These are phyloP conservation scores for Trichaptum fuscoviolaceum DNA, from an alignment of 768 basidiomycete genomes.

Conservation along the genomic window DNA sequence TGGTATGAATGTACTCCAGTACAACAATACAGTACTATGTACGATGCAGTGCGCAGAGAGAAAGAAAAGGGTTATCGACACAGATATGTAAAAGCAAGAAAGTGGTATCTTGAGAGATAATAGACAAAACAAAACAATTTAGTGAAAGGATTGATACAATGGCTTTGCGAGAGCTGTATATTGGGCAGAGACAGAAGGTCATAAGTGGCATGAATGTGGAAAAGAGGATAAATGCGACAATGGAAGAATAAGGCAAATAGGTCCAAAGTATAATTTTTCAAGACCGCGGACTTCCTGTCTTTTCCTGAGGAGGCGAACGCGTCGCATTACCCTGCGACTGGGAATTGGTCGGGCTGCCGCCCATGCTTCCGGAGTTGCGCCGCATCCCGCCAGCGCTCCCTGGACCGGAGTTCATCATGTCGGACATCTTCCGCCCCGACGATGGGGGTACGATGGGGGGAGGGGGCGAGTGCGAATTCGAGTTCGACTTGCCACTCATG, in stretches of 20 bases:
- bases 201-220: not conserved
- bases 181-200: not conserved
- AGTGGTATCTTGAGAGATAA: not conserved
- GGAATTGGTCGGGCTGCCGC: not conserved
- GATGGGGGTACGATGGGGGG: not conserved
- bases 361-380: not conserved
- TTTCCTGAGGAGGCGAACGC: not conserved
- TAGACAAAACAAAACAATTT: not conserved
- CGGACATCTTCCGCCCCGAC: not conserved
- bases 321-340: slow-evolving; percentile 1
- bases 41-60: not conserved
- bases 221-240: not conserved
- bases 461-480: slow-evolving; percentile 3
- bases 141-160: not conserved
- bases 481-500: slow-evolving; percentile 6
- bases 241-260: not conserved
- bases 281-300: not conserved
- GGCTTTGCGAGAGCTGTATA: not conserved
- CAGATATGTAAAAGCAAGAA: not conserved
- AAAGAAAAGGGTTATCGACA: not conserved
- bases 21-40: not conserved
- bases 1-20: not conserved
- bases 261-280: not conserved
- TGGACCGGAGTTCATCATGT: not conserved
- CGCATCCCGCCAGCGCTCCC: not conserved